Base-by-base conservation (phyloP, 805 yeast genomes). In the Candida michaelii region DNA sequence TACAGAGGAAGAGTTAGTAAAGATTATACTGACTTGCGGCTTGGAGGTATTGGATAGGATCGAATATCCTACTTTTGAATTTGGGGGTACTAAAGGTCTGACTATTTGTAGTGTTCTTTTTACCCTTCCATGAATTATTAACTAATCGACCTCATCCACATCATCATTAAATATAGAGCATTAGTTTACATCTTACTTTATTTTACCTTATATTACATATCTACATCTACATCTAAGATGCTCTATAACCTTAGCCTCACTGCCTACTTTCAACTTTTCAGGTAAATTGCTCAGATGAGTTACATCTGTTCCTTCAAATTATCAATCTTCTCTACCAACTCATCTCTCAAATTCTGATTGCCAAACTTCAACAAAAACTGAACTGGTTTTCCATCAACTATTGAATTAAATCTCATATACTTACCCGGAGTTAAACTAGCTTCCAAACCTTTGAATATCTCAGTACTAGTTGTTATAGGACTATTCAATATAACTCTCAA, bases 21-120 rank as follows among this genome's bases (percentile, higher is more conserved):
- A 64, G 18, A 71, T 85, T 30, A 72, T 82, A 27, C 68, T 83
- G 2, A 51, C 58, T 3, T 69, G 73, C 27, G 71, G 69, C 12
- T 66, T 87, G 44, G 61, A 66, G 53, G 76, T 77, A 3, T 86
- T 87, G 85, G 77, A 79, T 50, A 72, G 71, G 15, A 78, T 91
- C 36, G 63, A 77, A 10, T 91, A 93, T 61, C 97, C 96, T 7
- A 73, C 78, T 5, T 89, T 89, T 58, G 79, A 84, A 59, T 91
- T 89, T 63, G 97, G 97, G 2, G 99, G 99, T 7, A 78, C 75
- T 5, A 76, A 82, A 52, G 99, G 99, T 1, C 79, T 89, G 29
- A 82, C 97, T 1, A 86, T 91, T 30, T 88, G 96, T 59, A 84
- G 89, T 41, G 75, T 91, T 36, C 96, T 93, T 15, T 93, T 91